Percentiles rank a stretch among this genome's conserved stretches.
These are phyloP conservation scores for Salix viminalis DNA, from an alignment of 345 rosid genomes.

Conservation along the genomic window DNA sequence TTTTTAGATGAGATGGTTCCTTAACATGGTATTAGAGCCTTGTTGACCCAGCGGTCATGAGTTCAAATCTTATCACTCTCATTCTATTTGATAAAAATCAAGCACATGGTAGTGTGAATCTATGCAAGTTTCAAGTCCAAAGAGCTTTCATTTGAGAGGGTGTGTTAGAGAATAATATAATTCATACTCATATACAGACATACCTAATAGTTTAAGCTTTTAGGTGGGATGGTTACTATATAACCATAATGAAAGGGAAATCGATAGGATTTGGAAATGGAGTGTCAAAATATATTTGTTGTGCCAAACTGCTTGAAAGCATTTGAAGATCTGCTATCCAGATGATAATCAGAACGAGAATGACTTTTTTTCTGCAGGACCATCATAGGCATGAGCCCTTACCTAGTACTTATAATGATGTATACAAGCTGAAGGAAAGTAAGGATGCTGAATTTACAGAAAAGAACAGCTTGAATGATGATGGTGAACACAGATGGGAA, in stretches of 20 bases:
- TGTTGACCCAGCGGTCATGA: too few relatives aligned
- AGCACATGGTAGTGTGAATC: fast-evolving
- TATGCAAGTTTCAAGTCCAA: too few relatives aligned
- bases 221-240: background rate
- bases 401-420: background rate
- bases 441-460: background rate
- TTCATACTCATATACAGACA: too few relatives aligned
- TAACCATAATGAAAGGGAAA: background rate
- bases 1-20: too few relatives aligned
- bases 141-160: too few relatives aligned
- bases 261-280: background rate
- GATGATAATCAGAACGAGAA: background rate
- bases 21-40: too few relatives aligned
- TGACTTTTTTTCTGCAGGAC: conserved; percentile 19
- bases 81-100: too few relatives aligned
- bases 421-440: background rate
- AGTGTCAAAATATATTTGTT: background rate
- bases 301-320: background rate
- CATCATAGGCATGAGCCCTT: conserved; percentile 3
- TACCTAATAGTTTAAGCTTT: too few relatives aligned
- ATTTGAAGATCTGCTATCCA: background rate
- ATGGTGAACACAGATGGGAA: conserved; percentile 14
- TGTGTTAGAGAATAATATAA: too few relatives aligned
- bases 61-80: too few relatives aligned
- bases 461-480: conserved; percentile 1